Evolutionary conservation across 108 stramenopile genomes (phyloP), one percentile per base, ranked within the genome.

Genomic region (Cylindrotheca fusiformis): DNA sequence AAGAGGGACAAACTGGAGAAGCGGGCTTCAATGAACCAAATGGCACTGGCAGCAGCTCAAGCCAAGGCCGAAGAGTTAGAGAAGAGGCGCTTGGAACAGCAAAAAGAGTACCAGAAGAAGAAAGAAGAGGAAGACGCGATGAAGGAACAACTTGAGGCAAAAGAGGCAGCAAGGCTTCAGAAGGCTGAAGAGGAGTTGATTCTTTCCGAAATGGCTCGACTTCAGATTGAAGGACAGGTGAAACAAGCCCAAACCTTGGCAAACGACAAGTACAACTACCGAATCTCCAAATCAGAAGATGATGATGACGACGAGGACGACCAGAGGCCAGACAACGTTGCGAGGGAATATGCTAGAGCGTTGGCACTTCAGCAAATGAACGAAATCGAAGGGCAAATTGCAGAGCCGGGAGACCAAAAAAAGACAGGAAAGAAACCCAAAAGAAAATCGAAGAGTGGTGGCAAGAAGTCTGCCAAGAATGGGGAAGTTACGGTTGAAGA

Each of bases 281-380:
- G 55, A 26, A 55, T 63, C 17, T 63, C 61, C 3, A 44, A 56
- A 12, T 36, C 45, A 4, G 69, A 69, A 62, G 53, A 55, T 51
- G 69, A 69, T 25, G 58, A 52, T n/a, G n/a, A n/a, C 8, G 44
- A 33, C 27, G 36, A 28, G 6, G 50, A 27, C 19, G 32, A 41
- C 5, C 41, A 12, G 22, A 19, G 24, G 24, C 5, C 48, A 26
- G 29, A 26, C 14, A 52, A 22, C 36, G 4, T 8, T 23, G 4
- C 55, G 50, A 59, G 36, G 46, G 30, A 52, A 57, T 36, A 20
- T 53, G 27, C 41, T 46, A 51, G 55, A 67, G n/a, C 48, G 55
- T 22, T 33, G 52, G 48, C 6, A 28, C 18, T 19, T 67, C 65
- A 24, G 55, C 65, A 17, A 50, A 48, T 17, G 47, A 46, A 50